Evolutionary conservation across 1,139 yeast species (phyloP).

Genomic region (Yamadazyma kanchanaburiensis): DNA sequence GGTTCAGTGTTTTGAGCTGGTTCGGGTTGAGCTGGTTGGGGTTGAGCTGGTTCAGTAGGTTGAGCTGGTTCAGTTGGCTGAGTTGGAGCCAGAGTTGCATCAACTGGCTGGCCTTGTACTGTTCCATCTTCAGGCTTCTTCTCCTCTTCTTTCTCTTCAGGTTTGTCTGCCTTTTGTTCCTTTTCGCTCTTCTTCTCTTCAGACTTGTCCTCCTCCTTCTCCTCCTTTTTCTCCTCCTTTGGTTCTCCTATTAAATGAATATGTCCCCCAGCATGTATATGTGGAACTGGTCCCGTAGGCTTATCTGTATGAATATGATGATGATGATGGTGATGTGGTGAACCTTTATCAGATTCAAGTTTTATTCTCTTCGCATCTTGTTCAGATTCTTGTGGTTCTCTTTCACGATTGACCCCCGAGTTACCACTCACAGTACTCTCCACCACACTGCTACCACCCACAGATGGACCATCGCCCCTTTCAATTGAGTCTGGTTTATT

Average conservation of each 20-base stretch:
- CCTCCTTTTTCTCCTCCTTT: no score
- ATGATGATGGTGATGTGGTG: slow-evolving; percentile 25
- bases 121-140: background rate
- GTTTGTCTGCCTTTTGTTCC: background rate
- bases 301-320: slow-evolving; percentile 11
- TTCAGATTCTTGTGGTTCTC: background rate
- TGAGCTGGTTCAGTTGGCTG: slow-evolving; percentile 3
- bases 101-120: no score
- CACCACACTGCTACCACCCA: no score
- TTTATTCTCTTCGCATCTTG: slow-evolving; percentile 1
- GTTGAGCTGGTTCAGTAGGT: no score
- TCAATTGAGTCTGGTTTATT: no score
- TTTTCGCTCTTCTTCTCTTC: background rate
- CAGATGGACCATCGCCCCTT: no score
- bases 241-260: slow-evolving; percentile 11
- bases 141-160: slow-evolving; percentile 1
- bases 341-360: no score
- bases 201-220: slow-evolving; percentile 1
- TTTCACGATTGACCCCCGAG: background rate
- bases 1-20: no score
- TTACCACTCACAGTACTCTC: background rate
- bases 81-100: no score
- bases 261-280: slow-evolving; percentile 12
- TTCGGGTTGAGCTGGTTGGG: no score
- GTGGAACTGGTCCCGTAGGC: slow-evolving; percentile 9